Base-by-base conservation (phyloP, 2,329 filamentous ascomycete species). In the Aureobasidium sp. region DNA sequence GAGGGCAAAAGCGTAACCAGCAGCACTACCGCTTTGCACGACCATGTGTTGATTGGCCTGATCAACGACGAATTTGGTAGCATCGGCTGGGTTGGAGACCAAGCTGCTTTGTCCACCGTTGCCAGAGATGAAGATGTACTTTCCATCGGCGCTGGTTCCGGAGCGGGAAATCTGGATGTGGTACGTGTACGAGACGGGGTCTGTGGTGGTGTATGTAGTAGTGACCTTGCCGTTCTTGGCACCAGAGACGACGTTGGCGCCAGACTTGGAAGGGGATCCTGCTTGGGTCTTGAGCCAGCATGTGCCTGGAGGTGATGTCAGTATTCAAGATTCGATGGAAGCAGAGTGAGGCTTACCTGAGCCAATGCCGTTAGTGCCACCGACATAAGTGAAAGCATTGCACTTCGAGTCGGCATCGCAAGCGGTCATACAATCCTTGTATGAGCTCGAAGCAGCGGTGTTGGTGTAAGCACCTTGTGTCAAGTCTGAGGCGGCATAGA, bases 351-450 rank as follows among this genome's bases (percentile, higher is more conserved):
- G 9, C 3, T 34, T 34, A 34, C 32, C 32, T 34, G 32, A 34
- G 32, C 63, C 63, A 9, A 36, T 9, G 20, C 63, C 63, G 13
- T 60, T 55, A 9, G 27, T 43, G 12, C 59, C 64, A 10, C 64
- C 62, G 5, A 65, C 62, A 46, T 64, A 65, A 27, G 63, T 57
- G 52, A 64, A 65, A 41, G 62, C 64, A 10, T 41, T 57, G 44
- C 64, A 65, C 12, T 36, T 39, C 9, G 52, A 48, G 29, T 55
- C 48, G 47, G 53, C 39, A 26, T 65, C 63, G 41, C 64, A 65
- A 20, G 37, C 37, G 29, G 53, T 43, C 47, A 63, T 50, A n/a
- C 64, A 65, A 26, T 65, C 64, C 6, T 50, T 27, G 55, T 64
- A 65, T 5, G 59, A 64, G 53, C 6, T 43, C 17, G 36, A 26